A percentile compares a stretch with the other conserved stretches of the same genome.
Conservation (phyloP, 352 stramenopile genomes). For the Blastocystis sp. region DNA sequence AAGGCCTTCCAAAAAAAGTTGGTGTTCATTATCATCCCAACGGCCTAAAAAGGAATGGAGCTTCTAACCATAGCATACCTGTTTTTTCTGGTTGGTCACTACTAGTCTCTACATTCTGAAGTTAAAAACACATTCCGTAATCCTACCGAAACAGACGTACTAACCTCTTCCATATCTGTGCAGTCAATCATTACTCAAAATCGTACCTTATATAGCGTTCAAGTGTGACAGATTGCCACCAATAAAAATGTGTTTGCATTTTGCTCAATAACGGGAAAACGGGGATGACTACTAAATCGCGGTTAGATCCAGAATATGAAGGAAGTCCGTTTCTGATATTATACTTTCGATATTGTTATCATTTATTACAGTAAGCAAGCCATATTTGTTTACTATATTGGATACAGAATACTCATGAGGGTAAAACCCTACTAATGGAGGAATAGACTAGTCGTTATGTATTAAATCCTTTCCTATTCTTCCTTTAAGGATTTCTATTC, state of each 20-base stretch:
- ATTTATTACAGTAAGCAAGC: too few species aligned
- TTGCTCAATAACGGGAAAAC: background rate
- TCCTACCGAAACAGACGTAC: background rate
- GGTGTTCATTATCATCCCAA: constrained; percentile 81
- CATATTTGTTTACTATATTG: too few species aligned
- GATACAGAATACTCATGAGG: too few species aligned
- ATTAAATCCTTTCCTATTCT: too few species aligned
- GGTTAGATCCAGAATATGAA: too few species aligned
- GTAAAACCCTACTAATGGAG: too few species aligned
- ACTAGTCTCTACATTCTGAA: background rate
- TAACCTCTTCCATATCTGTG: background rate
- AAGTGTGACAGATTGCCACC: background rate
- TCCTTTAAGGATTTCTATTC: too few species aligned
- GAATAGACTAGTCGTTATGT: too few species aligned
- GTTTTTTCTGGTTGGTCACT: background rate
- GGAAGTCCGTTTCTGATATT: too few species aligned
- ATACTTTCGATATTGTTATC: too few species aligned
- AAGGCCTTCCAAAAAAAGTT: constrained; percentile 78
- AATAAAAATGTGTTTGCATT: background rate
- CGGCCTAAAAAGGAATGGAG: constrained; percentile 66
- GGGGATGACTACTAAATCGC: background rate
- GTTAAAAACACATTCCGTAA: background rate
- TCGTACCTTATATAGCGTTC: background rate
- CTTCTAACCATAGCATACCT: background rate
- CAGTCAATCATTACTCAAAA: background rate